phyloP scores from a whole-genome alignment of 2,329 filamentous ascomycete species.

The Aspergillus vadensis region DNA sequence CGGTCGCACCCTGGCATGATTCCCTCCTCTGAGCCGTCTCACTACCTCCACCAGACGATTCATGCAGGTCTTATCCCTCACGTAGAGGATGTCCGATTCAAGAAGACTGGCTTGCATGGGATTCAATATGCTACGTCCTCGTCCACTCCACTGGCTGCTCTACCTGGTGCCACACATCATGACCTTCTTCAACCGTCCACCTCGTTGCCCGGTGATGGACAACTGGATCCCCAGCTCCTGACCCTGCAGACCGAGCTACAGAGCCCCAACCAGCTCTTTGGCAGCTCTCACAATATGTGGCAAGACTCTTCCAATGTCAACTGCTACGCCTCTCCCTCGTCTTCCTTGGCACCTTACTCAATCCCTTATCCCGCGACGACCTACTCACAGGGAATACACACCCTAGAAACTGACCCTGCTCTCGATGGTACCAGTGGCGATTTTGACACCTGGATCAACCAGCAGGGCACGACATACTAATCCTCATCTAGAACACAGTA shows the following conservation, averaged over 20 bases:
- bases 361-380: constrained; percentile 15
- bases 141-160: constrained; percentile 42
- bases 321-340: constrained; percentile 22
- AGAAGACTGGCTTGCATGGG: constrained; percentile 35
- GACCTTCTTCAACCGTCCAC: constrained; percentile 44
- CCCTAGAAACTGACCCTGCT: constrained; percentile 34
- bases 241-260: constrained; percentile 25
- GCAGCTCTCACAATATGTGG: constrained; percentile 26
- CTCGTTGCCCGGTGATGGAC: constrained; percentile 30
- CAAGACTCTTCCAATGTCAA: constrained; percentile 23
- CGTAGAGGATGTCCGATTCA: constrained; percentile 50
- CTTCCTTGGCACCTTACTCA: constrained; percentile 19
- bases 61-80: constrained; percentile 43
- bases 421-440: constrained; percentile 46
- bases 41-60: constrained; percentile 55
- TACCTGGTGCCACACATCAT: constrained; percentile 46
- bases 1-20: constrained; percentile 51
- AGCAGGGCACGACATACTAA: constrained; percentile 23
- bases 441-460: constrained; percentile 51
- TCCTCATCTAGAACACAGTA: neutral
- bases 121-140: constrained; percentile 30
- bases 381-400: constrained; percentile 34
- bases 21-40: constrained; percentile 47
- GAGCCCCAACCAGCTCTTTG: constrained; percentile 16
- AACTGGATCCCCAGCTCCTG: constrained; percentile 48